Evolutionary conservation across 495 filamentous ascomycete species (phyloP).

Genomic region (Neurospora sp.): DNA sequence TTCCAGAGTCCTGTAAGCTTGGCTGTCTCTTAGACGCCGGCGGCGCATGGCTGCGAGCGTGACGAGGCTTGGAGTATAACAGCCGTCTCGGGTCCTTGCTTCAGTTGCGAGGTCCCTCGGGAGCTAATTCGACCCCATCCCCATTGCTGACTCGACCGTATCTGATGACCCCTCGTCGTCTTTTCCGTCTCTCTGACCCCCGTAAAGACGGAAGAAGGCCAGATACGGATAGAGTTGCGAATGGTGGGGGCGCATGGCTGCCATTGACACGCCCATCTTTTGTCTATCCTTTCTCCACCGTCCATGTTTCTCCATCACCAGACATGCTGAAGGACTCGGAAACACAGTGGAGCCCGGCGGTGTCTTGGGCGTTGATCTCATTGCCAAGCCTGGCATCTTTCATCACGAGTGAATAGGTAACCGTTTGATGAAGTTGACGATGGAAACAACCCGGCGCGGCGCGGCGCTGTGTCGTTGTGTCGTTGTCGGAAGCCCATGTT

Average conservation of each 20-base stretch:
- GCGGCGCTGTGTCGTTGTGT: neutral
- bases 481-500: neutral
- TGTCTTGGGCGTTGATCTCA: neutral
- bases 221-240: neutral
- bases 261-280: neutral
- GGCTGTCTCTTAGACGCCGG: neutral
- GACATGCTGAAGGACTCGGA: neutral
- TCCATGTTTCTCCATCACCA: neutral
- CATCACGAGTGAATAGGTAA: neutral
- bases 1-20: neutral
- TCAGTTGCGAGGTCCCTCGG: neutral
- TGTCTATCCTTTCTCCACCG: neutral
- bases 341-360: neutral
- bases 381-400: neutral
- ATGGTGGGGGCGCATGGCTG: neutral
- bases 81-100: neutral
- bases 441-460: neutral
- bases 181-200: neutral
- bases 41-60: neutral
- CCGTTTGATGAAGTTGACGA: neutral
- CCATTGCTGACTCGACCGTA: neutral
- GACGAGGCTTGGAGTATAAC: neutral
- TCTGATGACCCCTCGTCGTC: neutral
- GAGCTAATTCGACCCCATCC: neutral
- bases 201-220: neutral